A percentile compares a stretch with the other conserved stretches of the same genome.
phyloP scores from a whole-genome alignment of 2,329 filamentous ascomycete genomes.

The Claviceps lovelessii region DNA sequence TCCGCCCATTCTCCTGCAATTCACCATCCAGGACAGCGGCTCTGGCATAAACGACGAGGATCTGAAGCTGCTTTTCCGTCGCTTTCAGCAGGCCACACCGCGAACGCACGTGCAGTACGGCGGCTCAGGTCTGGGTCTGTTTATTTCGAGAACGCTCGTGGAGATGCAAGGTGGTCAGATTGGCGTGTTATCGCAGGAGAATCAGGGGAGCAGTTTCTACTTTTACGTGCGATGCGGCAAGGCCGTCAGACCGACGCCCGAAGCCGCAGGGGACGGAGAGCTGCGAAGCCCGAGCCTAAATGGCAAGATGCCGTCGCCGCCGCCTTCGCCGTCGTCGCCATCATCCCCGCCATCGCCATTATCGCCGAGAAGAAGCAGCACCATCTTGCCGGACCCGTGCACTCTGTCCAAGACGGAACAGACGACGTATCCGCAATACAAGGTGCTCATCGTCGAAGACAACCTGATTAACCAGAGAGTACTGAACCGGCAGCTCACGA shows the following conservation, averaged over 20 bases:
- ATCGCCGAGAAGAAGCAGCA: background rate
- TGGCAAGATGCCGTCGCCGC: background rate
- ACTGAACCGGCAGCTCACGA: conserved; percentile 44
- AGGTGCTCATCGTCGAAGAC: conserved; percentile 51
- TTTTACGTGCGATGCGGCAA: conserved; percentile 2
- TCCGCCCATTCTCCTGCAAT: conserved; percentile 32
- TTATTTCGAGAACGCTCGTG: conserved; percentile 61
- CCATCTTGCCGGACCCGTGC: background rate
- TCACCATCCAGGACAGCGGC: conserved; percentile 58
- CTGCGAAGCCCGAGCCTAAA: background rate
- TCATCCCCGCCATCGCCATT: background rate
- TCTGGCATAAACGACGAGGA: conserved; percentile 48
- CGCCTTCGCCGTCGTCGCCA: background rate
- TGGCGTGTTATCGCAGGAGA: conserved; percentile 36
- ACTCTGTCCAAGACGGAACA: background rate
- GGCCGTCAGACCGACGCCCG: background rate
- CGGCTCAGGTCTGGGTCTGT: conserved; percentile 54
- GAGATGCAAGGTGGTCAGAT: conserved; percentile 67
- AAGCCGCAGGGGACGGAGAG: background rate
- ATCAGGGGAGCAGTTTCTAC: conserved; percentile 5
- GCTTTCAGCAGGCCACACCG: conserved; percentile 53
- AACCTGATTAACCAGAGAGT: conserved; percentile 53
- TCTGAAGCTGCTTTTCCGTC: conserved; percentile 50
- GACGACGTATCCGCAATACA: conserved; percentile 21
- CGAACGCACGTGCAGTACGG: conserved; percentile 59